These are phyloP conservation scores for Colletotrichum plurivorum DNA, from an alignment of 2,329 filamentous ascomycete species.

Conservation along the genomic window DNA sequence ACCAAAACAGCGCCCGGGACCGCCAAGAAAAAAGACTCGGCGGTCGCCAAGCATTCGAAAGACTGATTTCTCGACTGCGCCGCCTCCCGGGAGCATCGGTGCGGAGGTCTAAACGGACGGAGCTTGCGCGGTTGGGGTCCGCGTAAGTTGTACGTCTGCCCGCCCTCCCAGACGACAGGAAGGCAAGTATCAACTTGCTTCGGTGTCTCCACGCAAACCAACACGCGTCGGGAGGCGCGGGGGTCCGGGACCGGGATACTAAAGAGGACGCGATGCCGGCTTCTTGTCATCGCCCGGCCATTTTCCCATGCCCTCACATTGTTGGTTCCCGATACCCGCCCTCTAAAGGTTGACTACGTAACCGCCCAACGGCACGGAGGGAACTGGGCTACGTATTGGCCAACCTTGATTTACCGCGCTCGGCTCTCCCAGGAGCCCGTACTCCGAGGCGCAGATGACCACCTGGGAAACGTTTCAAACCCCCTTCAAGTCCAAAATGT, in stretches of 20 bases:
- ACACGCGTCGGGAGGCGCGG: conserved; percentile 8
- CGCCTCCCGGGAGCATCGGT: too few species aligned
- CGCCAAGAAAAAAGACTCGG: too few species aligned
- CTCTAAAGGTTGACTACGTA: conserved; percentile 9
- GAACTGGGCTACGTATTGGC: too few species aligned
- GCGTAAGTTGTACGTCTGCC: too few species aligned
- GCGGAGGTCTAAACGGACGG: too few species aligned
- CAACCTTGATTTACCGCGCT: neutral
- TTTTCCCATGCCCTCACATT: neutral
- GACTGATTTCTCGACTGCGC: too few species aligned
- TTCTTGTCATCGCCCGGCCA: neutral
- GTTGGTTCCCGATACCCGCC: neutral
- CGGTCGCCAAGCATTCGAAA: too few species aligned
- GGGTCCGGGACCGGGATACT: neutral
- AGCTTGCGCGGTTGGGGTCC: too few species aligned
- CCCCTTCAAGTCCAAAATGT: too few species aligned
- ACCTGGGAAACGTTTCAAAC: neutral
- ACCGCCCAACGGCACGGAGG: neutral
- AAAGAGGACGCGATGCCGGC: neutral
- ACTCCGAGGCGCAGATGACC: neutral
- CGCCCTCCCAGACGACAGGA: neutral
- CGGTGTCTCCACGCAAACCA: neutral
- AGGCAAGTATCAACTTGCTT: neutral
- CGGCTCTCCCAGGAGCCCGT: conserved; percentile 2
- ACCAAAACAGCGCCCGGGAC: too few species aligned